phyloP scores from a whole-genome alignment of 352 stramenopile species.

The Globisporangium canariense region DNA sequence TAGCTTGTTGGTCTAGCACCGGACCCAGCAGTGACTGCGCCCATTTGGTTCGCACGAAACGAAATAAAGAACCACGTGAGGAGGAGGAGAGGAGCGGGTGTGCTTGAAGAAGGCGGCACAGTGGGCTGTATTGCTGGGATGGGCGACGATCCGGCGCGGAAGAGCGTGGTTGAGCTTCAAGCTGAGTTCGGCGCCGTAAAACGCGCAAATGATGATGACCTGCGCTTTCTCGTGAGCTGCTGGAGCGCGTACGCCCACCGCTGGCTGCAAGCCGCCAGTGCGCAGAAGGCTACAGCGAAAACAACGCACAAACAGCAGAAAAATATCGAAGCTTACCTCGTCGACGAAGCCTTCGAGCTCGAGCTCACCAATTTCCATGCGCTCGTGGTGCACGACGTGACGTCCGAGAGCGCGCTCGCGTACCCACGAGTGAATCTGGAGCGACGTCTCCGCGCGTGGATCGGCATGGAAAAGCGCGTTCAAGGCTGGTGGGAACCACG shows the following conservation, averaged over 20 bases:
- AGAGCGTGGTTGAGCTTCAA: no score
- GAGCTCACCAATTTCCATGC: constrained; percentile 25
- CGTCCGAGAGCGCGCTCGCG: constrained; percentile 11
- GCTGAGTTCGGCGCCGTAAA: no score
- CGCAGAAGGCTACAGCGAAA: no score
- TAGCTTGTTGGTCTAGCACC: no score
- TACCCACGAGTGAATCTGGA: constrained; percentile 6
- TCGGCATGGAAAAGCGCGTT: background rate
- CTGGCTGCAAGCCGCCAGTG: constrained; percentile 1
- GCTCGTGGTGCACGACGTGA: constrained; percentile 13
- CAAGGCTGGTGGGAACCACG: constrained; percentile 13
- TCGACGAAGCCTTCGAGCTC: constrained; percentile 21
- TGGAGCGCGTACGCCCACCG: constrained; percentile 16
- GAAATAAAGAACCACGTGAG: no score
- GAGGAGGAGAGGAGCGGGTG: no score
- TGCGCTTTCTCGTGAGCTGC: constrained; percentile 19
- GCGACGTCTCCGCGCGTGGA: constrained; percentile 16
- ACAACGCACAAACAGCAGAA: background rate
- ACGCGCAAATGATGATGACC: background rate
- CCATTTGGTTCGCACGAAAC: no score
- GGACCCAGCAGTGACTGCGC: no score
- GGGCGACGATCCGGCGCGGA: no score
- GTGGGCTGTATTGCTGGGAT: no score
- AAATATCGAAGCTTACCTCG: constrained; percentile 9
- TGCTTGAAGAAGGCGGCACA: no score